Evolutionary conservation across 768 basidiomycete genomes (phyloP).

Genomic region (Vararia minispora): DNA sequence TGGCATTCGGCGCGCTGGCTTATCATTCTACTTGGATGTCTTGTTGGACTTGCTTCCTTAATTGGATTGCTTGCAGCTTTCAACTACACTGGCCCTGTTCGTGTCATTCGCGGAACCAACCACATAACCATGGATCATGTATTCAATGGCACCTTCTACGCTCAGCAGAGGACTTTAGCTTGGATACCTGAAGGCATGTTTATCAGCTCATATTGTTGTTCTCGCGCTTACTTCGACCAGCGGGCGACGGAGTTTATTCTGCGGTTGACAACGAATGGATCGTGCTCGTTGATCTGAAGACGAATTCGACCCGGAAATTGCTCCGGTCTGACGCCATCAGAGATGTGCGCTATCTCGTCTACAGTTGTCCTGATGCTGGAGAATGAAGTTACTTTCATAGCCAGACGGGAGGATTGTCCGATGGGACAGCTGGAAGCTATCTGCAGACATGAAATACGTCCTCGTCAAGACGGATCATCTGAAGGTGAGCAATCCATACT

Average conservation of each 20-base stretch:
- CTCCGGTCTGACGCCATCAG: slow-evolving; percentile 47
- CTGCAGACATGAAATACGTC: slow-evolving; percentile 85
- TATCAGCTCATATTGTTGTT: neutral
- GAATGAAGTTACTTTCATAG: neutral
- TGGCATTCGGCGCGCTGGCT: slow-evolving; percentile 49
- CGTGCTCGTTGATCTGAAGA: slow-evolving; percentile 70
- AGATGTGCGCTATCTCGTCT: slow-evolving; percentile 44
- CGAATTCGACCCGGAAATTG: slow-evolving; percentile 53
- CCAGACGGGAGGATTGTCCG: slow-evolving; percentile 26
- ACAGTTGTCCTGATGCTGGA: neutral
- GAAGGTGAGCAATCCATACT: slow-evolving; percentile 62
- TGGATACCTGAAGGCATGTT: slow-evolving; percentile 89
- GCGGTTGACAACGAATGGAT: slow-evolving; percentile 50
- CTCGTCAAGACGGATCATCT: slow-evolving; percentile 64
- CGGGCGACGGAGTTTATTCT: slow-evolving; percentile 91
- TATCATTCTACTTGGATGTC: slow-evolving; percentile 43
- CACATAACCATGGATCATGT: slow-evolving; percentile 83
- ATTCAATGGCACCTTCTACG: slow-evolving; percentile 81
- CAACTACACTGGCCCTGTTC: slow-evolving; percentile 50
- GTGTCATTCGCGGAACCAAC: slow-evolving; percentile 39
- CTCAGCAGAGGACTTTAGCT: slow-evolving; percentile 35
- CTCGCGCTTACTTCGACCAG: slow-evolving; percentile 27
- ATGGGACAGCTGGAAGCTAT: slow-evolving; percentile 70
- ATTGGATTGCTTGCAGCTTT: slow-evolving; percentile 75
- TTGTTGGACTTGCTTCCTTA: slow-evolving; percentile 49